phyloP scores from a whole-genome alignment of 192 early-diverging fungal genomes.

The Entrophospora sp. region DNA sequence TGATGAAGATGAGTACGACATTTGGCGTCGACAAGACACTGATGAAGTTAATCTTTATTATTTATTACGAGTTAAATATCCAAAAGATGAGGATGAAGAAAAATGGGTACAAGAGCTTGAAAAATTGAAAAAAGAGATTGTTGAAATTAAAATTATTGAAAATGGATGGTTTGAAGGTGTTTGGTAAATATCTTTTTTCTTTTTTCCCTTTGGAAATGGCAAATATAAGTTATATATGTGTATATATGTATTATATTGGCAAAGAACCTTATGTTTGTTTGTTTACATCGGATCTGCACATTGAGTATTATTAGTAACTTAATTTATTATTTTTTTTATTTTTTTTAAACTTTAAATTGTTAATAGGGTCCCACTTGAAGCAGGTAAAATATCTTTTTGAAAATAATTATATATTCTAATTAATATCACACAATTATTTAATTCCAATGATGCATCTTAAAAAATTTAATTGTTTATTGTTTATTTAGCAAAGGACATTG shows the following conservation, averaged over 20 bases:
- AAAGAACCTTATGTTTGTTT: too few species aligned
- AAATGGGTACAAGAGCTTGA: conserved; percentile 14
- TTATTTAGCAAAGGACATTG: conserved; percentile 19
- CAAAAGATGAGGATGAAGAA: conserved; percentile 14
- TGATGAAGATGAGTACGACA: conserved; percentile 21
- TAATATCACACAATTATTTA: background rate
- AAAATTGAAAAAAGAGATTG: conserved; percentile 15
- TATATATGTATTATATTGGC: background rate
- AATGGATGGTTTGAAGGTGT: conserved; percentile 22
- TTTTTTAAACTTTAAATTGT: background rate
- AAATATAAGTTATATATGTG: too few species aligned
- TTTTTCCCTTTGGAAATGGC: too few species aligned
- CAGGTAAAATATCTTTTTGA: background rate
- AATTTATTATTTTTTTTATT: background rate
- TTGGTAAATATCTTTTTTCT: conserved; percentile 4
- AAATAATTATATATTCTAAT: background rate
- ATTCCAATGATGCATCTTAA: background rate
- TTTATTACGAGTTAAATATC: conserved; percentile 22
- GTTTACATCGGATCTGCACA: background rate
- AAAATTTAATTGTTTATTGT: background rate
- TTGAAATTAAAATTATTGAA: conserved; percentile 6
- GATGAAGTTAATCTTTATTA: conserved; percentile 23
- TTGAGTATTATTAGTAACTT: background rate
- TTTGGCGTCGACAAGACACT: conserved; percentile 19
- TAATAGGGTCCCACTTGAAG: conserved; percentile 12